A percentile compares a stretch with the other conserved stretches of the same genome.
Evolutionary conservation across 208 protist species (phyloP).

Genomic region (Leishmania aethiopica): DNA sequence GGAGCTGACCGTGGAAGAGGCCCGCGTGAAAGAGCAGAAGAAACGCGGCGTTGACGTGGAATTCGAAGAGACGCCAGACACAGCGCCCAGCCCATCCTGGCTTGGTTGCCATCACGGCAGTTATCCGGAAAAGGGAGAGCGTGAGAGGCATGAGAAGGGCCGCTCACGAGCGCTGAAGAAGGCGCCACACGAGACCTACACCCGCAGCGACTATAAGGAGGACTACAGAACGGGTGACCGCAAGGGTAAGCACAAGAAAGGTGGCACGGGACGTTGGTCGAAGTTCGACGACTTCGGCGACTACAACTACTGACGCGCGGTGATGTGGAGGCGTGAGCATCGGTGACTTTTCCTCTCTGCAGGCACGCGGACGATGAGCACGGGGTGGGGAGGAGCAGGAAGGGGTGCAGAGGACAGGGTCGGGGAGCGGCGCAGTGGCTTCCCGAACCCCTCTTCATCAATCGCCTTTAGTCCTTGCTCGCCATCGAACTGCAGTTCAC

Average conservation of each 20-base stretch:
- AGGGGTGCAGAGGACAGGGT: neutral
- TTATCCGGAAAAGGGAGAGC: slow-evolving; percentile 13
- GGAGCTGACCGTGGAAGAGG: slow-evolving; percentile 62
- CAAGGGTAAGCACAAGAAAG: slow-evolving; percentile 79
- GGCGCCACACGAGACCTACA: slow-evolving; percentile 21
- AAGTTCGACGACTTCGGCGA: slow-evolving; percentile 45
- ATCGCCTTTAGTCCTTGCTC: neutral
- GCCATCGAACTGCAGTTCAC: neutral
- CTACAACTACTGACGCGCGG: slow-evolving; percentile 37
- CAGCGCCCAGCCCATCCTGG: neutral
- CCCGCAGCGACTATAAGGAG: slow-evolving; percentile 62
- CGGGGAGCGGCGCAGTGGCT: neutral
- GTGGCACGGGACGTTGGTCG: slow-evolving; percentile 46
- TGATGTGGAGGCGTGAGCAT: neutral
- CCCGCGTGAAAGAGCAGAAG: slow-evolving; percentile 34
- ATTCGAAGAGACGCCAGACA: slow-evolving; percentile 24
- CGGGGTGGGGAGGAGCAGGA: neutral
- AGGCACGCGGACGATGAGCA: neutral
- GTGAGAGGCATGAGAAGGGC: slow-evolving; percentile 13
- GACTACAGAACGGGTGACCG: slow-evolving; percentile 52
- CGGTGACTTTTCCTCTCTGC: neutral
- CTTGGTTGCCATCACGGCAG: neutral
- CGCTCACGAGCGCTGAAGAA: slow-evolving; percentile 16
- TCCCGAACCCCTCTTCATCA: neutral
- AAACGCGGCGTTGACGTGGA: slow-evolving; percentile 47